A percentile compares a stretch with the other conserved stretches of the same genome.
Evolutionary conservation across 306 rosid genomes (phyloP).

Genomic region (Quercus berberidifolia): DNA sequence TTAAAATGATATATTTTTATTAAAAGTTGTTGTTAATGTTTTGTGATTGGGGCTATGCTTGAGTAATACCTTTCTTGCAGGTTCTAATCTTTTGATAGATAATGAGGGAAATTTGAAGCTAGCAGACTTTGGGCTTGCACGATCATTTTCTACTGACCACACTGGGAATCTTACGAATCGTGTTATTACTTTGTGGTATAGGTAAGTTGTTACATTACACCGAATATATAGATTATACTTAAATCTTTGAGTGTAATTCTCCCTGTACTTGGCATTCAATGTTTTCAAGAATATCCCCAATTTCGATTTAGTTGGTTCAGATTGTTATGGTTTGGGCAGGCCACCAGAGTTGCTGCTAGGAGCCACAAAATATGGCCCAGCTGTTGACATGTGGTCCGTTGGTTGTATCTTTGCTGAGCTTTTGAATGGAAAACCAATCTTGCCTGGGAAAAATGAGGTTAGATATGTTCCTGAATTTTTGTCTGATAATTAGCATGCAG

Average conservation of each 20-base stretch:
- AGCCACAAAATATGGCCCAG: conserved; percentile 71
- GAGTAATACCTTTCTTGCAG: conserved; percentile 34
- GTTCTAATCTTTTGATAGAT: conserved; percentile 72
- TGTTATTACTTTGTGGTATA: conserved; percentile 72
- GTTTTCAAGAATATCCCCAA: not conserved
- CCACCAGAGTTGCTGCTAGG: conserved; percentile 76
- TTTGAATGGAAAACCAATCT: conserved; percentile 59
- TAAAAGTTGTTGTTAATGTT: not conserved
- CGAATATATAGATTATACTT: not conserved
- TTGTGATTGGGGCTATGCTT: conserved; percentile 4
- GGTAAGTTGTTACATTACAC: conserved; percentile 31
- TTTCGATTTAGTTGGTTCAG: not conserved
- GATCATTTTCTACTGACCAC: conserved; percentile 47
- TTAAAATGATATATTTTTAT: not conserved
- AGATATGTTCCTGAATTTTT: conserved; percentile 3
- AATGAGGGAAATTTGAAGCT: conserved; percentile 69
- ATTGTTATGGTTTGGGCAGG: conserved; percentile 35
- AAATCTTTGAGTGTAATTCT: not conserved
- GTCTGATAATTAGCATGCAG: not conserved
- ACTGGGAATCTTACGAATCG: conserved; percentile 67
- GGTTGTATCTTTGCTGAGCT: conserved; percentile 82
- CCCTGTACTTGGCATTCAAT: not conserved
- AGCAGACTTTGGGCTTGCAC: conserved; percentile 75
- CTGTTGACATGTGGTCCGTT: conserved; percentile 82
- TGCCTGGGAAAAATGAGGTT: conserved; percentile 76